phyloP scores from a whole-genome alignment of 2,329 filamentous ascomycete species.

The Aspergillus clavatus region DNA sequence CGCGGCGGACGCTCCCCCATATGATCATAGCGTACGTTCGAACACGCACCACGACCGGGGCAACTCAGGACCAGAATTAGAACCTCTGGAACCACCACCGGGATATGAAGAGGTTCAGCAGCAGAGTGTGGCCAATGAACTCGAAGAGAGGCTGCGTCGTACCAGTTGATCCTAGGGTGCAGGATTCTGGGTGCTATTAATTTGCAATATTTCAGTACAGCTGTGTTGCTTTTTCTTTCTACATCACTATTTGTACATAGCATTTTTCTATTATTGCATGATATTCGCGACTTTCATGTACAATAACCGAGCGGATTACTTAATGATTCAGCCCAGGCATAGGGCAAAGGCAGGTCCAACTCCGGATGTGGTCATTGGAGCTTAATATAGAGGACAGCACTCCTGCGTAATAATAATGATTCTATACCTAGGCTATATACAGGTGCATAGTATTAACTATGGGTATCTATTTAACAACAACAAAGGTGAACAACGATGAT shows the following conservation, averaged over 20 bases:
- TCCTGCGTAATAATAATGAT: background rate
- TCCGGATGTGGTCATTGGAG: too few species aligned
- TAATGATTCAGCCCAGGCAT: background rate
- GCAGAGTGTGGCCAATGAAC: constrained; percentile 67
- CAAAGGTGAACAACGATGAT: constrained; percentile 8
- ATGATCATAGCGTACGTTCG: constrained; percentile 7
- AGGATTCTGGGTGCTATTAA: background rate
- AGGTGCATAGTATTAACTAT: background rate
- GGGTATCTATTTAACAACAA: background rate
- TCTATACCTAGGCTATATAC: too few species aligned
- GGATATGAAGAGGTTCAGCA: constrained; percentile 89
- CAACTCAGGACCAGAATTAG: constrained; percentile 30
- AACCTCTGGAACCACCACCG: constrained; percentile 71
- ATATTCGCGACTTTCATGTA: background rate
- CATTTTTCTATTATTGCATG: background rate
- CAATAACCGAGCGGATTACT: background rate
- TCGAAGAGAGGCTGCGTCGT: constrained; percentile 54
- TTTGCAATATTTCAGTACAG: constrained; percentile 2
- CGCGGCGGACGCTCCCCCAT: constrained; percentile 4
- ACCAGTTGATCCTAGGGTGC: constrained; percentile 25
- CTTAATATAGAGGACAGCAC: too few species aligned
- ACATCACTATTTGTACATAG: background rate
- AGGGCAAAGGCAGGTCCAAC: background rate
- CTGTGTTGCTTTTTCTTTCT: background rate
- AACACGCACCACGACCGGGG: constrained; percentile 18